Base-by-base conservation (phyloP, 257 asterid genomes). In the Capsicum rhomboideum region DNA sequence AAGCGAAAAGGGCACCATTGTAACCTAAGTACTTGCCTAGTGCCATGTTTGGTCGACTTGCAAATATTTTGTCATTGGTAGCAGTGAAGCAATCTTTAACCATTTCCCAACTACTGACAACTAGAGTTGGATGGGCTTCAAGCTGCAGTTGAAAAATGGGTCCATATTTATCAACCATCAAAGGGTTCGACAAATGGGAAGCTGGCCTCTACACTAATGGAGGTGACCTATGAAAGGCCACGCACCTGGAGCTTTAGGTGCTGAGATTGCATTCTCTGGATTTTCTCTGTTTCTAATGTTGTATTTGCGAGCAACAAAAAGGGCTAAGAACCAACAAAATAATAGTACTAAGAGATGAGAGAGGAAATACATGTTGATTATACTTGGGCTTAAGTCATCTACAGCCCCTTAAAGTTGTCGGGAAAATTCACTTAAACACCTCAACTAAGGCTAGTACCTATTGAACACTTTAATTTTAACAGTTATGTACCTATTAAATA, bases 141-240 rank as follows among this genome's bases (percentile, higher is more conserved):
- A 92, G 90, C 59, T 90, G 90, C 85, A 93, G 84, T 13, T 92
- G 85, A 88, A 92, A 92, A 34, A 91, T 74, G 0, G 96, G 91
- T 29, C 97, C 97, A 40, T 90, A 68, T 83, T 90, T 82, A 23
- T 93, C 93, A 23, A 94, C 92, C 87, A 93, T 23, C 91, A 95
- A 0, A 93, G 89, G 56, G 56, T 87, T 21, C 91, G 86, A 6
- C 87, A 87, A 28, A 84, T 80, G 0, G 97, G 90, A 10, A n/a
- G 4, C 1, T n/a, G 61, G n/a, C 87, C 89, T 0, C 83, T 37
- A 9, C 92, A 88, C 20, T 85, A 90, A 84, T 85, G 95, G 77
- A 93, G 94, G 52, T 93, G 96, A 67, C 96, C 97, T 10, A 93
- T 88, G 31, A 92, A 21, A 13, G 96, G 97, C 93, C 86, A 89